Evolutionary conservation across 768 basidiomycete genomes (phyloP).

Genomic region (Coprinopsis strossmayeri): DNA sequence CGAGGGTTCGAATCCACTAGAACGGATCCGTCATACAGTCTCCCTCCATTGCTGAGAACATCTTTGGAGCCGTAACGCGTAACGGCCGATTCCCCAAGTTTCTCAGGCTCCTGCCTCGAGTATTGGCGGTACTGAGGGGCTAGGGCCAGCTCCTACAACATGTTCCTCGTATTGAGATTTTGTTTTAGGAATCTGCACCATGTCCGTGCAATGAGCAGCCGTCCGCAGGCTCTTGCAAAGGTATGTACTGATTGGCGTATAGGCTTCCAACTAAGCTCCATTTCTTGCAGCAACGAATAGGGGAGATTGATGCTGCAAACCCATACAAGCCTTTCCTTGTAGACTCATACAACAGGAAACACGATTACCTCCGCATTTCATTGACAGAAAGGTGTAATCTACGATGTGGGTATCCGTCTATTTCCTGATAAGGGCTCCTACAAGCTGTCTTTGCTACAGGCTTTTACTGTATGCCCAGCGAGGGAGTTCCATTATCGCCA

Average conservation of each 20-base stretch:
- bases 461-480: slow-evolving; percentile 88
- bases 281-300: slow-evolving; percentile 44
- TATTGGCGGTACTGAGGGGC: neutral
- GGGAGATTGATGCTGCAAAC: slow-evolving; percentile 39
- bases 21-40: no score
- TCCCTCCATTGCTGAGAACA: no score
- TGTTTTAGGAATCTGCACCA: no score
- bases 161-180: neutral
- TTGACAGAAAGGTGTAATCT: slow-evolving; percentile 86
- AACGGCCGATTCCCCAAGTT: no score
- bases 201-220: slow-evolving; percentile 1
- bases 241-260: slow-evolving; percentile 1
- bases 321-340: slow-evolving; percentile 49
- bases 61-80: no score
- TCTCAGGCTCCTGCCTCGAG: neutral
- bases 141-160: neutral
- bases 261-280: neutral
- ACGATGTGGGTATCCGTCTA: slow-evolving; percentile 46
- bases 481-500: slow-evolving; percentile 73
- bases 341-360: slow-evolving; percentile 62
- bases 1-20: no score
- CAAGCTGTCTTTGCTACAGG: slow-evolving; percentile 49
- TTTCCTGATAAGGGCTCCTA: slow-evolving; percentile 4
- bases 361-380: slow-evolving; percentile 86
- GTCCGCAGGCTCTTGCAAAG: slow-evolving; percentile 10